Evolutionary conservation across 1,284 basidiomycete genomes (phyloP).

Genomic region (Boletus semigastroideus): DNA sequence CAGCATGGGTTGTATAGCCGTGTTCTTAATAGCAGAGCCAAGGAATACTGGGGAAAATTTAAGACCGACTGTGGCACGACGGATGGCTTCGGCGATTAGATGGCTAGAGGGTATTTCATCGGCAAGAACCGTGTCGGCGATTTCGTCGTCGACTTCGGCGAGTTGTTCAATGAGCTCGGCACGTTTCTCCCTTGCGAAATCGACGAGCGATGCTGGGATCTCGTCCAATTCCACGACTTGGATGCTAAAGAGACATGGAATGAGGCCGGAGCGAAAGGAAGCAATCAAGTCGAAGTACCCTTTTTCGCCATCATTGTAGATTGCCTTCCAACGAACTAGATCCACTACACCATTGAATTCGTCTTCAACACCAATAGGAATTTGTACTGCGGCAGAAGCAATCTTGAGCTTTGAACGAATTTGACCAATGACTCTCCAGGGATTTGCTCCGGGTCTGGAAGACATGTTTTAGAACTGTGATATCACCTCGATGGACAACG

Average conservation of each 20-base stretch:
- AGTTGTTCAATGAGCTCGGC: slow-evolving; percentile 93
- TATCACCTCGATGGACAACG: slow-evolving; percentile 1
- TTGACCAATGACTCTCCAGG: slow-evolving; percentile 93
- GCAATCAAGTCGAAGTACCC: slow-evolving; percentile 57
- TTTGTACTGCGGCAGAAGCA: slow-evolving; percentile 92
- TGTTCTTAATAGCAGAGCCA: slow-evolving; percentile 98
- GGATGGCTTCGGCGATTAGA: slow-evolving; percentile 84
- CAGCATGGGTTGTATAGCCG: slow-evolving; percentile 90
- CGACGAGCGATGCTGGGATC: slow-evolving; percentile 77
- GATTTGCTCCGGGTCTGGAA: slow-evolving; percentile 89
- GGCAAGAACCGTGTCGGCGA: slow-evolving; percentile 90
- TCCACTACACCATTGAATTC: slow-evolving; percentile 91
- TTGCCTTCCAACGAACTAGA: slow-evolving; percentile 91
- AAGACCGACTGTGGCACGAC: slow-evolving; percentile 84
- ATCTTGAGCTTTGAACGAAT: slow-evolving; percentile 92
- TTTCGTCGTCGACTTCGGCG: slow-evolving; percentile 93
- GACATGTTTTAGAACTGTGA: background rate
- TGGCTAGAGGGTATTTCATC: slow-evolving; percentile 74
- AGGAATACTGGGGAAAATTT: slow-evolving; percentile 97
- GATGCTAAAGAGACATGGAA: slow-evolving; percentile 46
- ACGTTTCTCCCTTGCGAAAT: slow-evolving; percentile 80
- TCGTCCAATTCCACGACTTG: slow-evolving; percentile 85
- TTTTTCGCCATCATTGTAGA: slow-evolving; percentile 95
- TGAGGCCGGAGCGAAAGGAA: background rate
- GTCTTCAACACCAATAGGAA: slow-evolving; percentile 93